Evolutionary conservation across 2,329 filamentous ascomycete genomes (phyloP).

Genomic region (Atkinsonella texensis): DNA sequence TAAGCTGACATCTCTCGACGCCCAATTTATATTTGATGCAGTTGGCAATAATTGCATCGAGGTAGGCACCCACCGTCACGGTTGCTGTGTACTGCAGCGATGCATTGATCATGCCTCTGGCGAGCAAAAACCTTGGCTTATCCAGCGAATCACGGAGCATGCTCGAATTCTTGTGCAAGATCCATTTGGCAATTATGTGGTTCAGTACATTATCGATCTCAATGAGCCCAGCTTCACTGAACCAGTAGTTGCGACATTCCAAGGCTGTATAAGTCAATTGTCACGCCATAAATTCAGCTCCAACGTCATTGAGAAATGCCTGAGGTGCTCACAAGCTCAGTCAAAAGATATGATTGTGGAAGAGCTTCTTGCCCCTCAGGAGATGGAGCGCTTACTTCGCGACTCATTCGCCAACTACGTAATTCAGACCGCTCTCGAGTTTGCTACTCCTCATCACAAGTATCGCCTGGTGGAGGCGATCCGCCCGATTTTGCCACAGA

Average conservation of each 20-base stretch:
- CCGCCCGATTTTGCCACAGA: constrained; percentile 69
- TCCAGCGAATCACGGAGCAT: constrained; percentile 75
- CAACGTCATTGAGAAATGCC: constrained; percentile 94
- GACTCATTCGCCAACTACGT: constrained; percentile 97
- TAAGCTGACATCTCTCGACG: constrained; percentile 71
- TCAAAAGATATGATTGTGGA: constrained; percentile 74
- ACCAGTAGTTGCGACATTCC: constrained; percentile 73
- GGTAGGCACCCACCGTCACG: constrained; percentile 93
- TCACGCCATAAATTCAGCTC: constrained; percentile 99
- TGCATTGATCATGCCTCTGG: constrained; percentile 96
- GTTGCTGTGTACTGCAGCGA: constrained; percentile 93
- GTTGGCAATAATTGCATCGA: constrained; percentile 78
- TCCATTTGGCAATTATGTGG: constrained; percentile 96
- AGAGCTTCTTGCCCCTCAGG: constrained; percentile 61
- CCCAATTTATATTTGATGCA: constrained; percentile 94
- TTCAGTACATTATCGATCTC: constrained; percentile 96
- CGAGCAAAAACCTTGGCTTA: constrained; percentile 76
- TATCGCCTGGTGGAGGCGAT: constrained; percentile 69
- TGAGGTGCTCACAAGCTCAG: constrained; percentile 67
- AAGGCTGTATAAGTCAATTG: constrained; percentile 54
- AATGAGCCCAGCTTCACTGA: constrained; percentile 81
- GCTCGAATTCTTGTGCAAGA: constrained; percentile 88
- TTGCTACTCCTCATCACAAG: constrained; percentile 63
- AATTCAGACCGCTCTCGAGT: constrained; percentile 89
- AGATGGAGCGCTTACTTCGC: constrained; percentile 79